Evolutionary conservation across 225 moss, liverwort and hornwort genomes (phyloP), one percentile per base, ranked within the genome.

Genomic region (Pseudoscleropodium purum): DNA sequence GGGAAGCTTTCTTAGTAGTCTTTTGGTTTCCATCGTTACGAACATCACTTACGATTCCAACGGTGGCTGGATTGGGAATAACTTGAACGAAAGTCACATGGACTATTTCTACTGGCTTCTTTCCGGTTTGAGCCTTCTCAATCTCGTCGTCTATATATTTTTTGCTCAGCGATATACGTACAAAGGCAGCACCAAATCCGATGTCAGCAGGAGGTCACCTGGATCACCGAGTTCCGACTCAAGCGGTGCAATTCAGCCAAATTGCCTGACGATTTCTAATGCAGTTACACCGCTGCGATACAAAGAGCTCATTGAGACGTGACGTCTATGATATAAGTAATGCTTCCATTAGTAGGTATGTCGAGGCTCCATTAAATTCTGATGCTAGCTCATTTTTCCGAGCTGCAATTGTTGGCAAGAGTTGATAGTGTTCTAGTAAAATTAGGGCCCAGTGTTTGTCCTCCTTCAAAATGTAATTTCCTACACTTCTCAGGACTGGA

Each of bases 91-190:
- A 70, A 95, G 96, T 87, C 99, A 99, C 85, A 95, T 99, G 87
- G 99, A 99, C 87, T 99, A 97, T 91, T 99, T 99, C 90, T 99
- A 99, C 89, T 99, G 99, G 99, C 95, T 99, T 54, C 97, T 99
- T 67, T 92, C 96, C 63, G 91, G 84, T 70, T 93, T 97, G 63
- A 99, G 99, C 87, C 86, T 94, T 59, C 81, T 97, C 84, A 99
- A 99, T 88, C 92, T 97, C 30, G 43, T 93, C 62, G 87, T 91
- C 56, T 99, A 91, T 52, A 64, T 95, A 56, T 86, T 88, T 69
- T 95, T 95, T 74, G 97, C 99, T 65, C 95, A 79, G 74, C 93
- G 95, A 89, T 99, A 96, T 78, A 93, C 89, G 37, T 99, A 99
- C 94, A 99, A 97, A 90, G 92, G 90, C 57, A 89, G 81, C 89